phyloP scores from a whole-genome alignment of 176 grass and related monocot species.

The Phyllostachys edulis region DNA sequence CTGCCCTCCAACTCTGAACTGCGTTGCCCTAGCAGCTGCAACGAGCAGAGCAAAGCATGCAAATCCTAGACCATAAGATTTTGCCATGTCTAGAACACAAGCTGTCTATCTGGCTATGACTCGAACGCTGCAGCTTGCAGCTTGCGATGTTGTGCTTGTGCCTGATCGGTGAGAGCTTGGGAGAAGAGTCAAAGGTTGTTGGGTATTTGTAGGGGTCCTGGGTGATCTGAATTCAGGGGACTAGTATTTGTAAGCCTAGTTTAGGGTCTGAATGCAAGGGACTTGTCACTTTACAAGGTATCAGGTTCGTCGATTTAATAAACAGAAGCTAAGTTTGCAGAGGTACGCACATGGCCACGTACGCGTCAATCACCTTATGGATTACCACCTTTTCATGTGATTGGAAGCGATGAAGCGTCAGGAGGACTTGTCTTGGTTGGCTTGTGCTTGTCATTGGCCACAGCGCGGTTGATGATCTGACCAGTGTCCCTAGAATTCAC shows the following conservation, averaged over 20 bases:
- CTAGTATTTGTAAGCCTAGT: not conserved
- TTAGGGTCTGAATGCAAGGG: not conserved
- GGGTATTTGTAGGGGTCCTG: conserved; percentile 28
- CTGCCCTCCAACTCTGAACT: conserved; percentile 61
- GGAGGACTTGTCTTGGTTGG: not conserved
- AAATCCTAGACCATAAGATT: not conserved
- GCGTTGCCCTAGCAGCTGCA: conserved; percentile 41
- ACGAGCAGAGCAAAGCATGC: conserved; percentile 14
- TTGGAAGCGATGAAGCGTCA: not conserved
- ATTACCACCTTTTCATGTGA: not conserved
- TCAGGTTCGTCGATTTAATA: not conserved
- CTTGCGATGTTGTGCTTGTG: not conserved
- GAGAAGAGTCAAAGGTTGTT: not conserved
- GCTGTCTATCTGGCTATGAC: not conserved
- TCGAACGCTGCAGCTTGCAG: not conserved
- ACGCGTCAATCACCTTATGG: not conserved
- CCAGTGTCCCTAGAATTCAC: conserved; percentile 12
- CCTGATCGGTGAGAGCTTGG: not conserved
- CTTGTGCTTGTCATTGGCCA: not conserved
- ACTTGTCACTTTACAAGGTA: conserved; percentile 2
- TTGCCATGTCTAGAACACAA: conserved; percentile 34
- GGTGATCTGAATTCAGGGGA: not conserved
- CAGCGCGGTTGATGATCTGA: not conserved
- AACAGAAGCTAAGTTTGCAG: not conserved
- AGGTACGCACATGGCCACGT: not conserved